phyloP scores from a whole-genome alignment of 345 rosid genomes.

The Iberis pinnata region DNA sequence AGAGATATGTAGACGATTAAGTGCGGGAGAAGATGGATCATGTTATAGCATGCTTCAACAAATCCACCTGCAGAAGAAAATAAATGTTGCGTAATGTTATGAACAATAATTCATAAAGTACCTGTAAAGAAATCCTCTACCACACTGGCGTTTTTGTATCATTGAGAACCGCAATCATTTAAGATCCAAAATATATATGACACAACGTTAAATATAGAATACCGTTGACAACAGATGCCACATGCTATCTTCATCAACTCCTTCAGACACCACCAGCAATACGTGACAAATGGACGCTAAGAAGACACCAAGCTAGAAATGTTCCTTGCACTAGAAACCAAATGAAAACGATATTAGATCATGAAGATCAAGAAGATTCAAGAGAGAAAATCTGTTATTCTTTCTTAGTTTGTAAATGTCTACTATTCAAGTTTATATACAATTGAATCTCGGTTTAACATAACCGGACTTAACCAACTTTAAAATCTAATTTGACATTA shows the following conservation, averaged over 20 bases:
- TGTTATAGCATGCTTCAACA: constrained; percentile 78
- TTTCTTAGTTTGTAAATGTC: too few relatives aligned
- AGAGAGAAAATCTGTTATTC: too few relatives aligned
- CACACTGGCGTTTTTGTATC: background rate
- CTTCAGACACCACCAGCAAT: constrained; percentile 75
- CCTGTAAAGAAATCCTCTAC: constrained; percentile 1
- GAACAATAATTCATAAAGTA: background rate
- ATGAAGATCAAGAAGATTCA: too few relatives aligned
- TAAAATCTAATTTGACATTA: too few relatives aligned
- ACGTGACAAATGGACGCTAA: constrained; percentile 76
- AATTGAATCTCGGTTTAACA: too few relatives aligned
- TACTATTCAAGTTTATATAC: too few relatives aligned
- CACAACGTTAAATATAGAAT: constrained; percentile 2
- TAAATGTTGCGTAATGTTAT: background rate
- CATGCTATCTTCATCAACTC: constrained; percentile 57
- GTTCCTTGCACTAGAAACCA: constrained; percentile 50
- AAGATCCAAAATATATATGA: too few relatives aligned
- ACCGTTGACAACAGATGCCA: constrained; percentile 67
- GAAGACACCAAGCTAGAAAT: constrained; percentile 67
- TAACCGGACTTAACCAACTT: too few relatives aligned
- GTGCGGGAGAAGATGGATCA: constrained; percentile 57
- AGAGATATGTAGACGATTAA: constrained; percentile 40
- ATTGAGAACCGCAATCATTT: too few relatives aligned
- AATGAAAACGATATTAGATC: constrained; percentile 24
- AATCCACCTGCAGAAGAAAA: constrained; percentile 54